Base-by-base conservation (phyloP, 2,329 filamentous ascomycete species). In the Fusarium sp. region DNA sequence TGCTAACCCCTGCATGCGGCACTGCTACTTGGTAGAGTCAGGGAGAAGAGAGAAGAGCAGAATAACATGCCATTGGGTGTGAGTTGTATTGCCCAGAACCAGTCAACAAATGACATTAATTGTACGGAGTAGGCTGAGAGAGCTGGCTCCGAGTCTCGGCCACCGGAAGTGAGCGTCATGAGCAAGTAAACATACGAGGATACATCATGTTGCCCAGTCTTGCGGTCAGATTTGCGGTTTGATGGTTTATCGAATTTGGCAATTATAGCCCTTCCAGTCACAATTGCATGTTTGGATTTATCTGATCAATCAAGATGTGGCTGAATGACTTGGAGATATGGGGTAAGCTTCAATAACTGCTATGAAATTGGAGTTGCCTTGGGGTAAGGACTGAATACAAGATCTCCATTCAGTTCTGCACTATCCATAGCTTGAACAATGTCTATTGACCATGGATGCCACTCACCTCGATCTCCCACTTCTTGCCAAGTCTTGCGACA, bases 121-220 rank as follows among this genome's bases (percentile, higher is more conserved):
- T 52, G 26, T n/a, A n/a, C n/a, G n/a, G n/a, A n/a, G n/a, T 23
- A n/a, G 24, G 30, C 20, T 45, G 24, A 44, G 7, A 43, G 28
- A 30, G 26, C 36, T 48, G 57, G 28, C 40, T 62, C 66, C 68
- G 54, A 56, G 26, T 63, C 67, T 73, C 67, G 70, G 67, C 65
- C 68, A 62, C 70, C 69, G 68, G 65, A 58, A 49, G 56, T 52
- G 50, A 63, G 51, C 59, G 43, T 48, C 38, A 58, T 63, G 44
- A 23, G 23, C 38, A 39, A 63, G 51, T 38, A 40, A 65, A 68
- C 65, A 36, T 68, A 65, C 65, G 65, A 67, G 59, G 15, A 39
- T 34, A 10, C 59, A 32, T 47, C 26, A 36, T 32, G 21, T 36
- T 32, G 32, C 32, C 32, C 15, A 34, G 32, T 9, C 32, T 34